A percentile compares a stretch with the other conserved stretches of the same genome.
Evolutionary conservation across 108 stramenopile genomes (phyloP).

Genomic region (Bacterosira constricta): DNA sequence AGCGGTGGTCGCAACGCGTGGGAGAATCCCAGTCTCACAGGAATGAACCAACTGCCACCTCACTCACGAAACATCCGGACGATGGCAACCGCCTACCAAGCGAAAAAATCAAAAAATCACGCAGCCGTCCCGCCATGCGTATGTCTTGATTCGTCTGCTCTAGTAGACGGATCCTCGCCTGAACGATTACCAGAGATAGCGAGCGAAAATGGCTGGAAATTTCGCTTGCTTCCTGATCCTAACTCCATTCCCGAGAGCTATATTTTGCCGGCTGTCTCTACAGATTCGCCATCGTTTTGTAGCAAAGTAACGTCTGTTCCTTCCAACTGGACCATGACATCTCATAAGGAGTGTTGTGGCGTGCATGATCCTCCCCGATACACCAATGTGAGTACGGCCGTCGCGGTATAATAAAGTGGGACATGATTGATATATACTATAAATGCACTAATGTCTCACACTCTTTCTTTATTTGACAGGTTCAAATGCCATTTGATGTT

Average conservation of each 20-base stretch:
- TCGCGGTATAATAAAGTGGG: too few species aligned
- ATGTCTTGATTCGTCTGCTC: slow-evolving; percentile 36
- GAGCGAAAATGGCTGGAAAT: slow-evolving; percentile 23
- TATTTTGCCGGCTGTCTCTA: slow-evolving; percentile 1
- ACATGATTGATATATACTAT: too few species aligned
- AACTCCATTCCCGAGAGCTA: slow-evolving; percentile 13
- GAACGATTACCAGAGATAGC: too few species aligned
- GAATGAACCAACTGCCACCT: slow-evolving; percentile 30
- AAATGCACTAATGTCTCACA: too few species aligned
- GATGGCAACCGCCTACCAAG: slow-evolving; percentile 11
- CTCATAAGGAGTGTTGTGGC: slow-evolving; percentile 3
- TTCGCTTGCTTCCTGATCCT: slow-evolving; percentile 37
- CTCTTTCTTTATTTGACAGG: too few species aligned
- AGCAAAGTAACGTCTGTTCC: slow-evolving; percentile 16
- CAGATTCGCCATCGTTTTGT: not conserved
- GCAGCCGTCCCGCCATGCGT: slow-evolving; percentile 17
- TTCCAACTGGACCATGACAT: slow-evolving; percentile 45
- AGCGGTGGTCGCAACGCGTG: slow-evolving; percentile 14
- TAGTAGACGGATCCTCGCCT: too few species aligned
- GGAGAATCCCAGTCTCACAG: slow-evolving; percentile 39
- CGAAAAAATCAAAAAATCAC: not conserved
- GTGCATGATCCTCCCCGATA: slow-evolving; percentile 54
- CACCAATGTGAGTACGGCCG: slow-evolving; percentile 74
- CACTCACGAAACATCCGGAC: slow-evolving; percentile 29
- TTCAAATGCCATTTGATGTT: slow-evolving; percentile 41